Evolutionary conservation across 140 eudicot species (phyloP), one percentile per base, ranked within the genome.

Genomic region (Oenanthe javanica): DNA sequence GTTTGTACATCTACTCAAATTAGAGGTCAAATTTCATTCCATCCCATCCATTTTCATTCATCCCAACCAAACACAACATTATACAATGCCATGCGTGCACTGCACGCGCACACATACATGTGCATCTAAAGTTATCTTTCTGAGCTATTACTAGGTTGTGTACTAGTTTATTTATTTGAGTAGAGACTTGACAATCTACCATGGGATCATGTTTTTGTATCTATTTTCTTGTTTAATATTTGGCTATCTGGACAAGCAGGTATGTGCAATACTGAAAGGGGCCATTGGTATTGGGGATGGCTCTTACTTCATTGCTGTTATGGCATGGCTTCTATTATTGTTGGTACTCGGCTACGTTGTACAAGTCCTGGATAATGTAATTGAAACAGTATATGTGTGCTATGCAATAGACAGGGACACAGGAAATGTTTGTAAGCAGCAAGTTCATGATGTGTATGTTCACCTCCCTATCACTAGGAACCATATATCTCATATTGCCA

Each of bases 361-460:
- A 59, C 90, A 85, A 46, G 89, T 91, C 80, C 84, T 95, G 82
- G 94, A 95, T 73, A 86, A 93, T 82, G 99, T 95, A 47, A 88
- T 95, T 4, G 99, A 95, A 75, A 87, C 98, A 16, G 95, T 95
- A 14, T 95, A 95, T 64, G 89, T 95, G 23, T 95, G 99, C 88
- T 95, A 92, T 36, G 99, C 97, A 27, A 85, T 95, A 18, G 99
- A 95, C 83, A 85, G 97, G 77, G 99, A 94, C 87, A 81, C 88
- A 43, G 98, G 96, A 25, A 96, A 94, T 55, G 97, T 92, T 54
- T 85, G 89, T 67, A 94, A 94, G 79, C 91, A 85, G 36, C 94
- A 94, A 61, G 93, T 94, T 81, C 98, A 94, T 71, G 96, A 94
- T 51, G 96, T 94, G 64, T 94, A 94, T 79, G 96, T 90, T 59